Evolutionary conservation across 2,329 filamentous ascomycete species (phyloP).

Genomic region (Aspergillus fumigatus): DNA sequence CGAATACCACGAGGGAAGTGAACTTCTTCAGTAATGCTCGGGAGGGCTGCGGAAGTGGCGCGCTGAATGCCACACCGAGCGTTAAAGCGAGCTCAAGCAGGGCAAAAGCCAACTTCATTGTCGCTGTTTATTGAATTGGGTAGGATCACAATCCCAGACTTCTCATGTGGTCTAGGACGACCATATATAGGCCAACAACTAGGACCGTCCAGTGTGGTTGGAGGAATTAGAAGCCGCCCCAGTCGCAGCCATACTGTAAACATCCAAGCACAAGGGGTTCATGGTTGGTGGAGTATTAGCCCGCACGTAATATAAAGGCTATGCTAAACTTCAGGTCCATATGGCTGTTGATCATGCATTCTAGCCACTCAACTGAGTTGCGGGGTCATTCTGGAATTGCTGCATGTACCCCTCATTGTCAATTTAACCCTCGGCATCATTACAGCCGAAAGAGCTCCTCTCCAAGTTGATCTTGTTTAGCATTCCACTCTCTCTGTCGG

Average conservation of each 20-base stretch:
- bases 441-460: too few relatives aligned
- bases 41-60: background rate
- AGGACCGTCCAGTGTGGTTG: background rate
- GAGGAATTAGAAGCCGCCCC: background rate
- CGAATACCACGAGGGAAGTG: constrained; percentile 63
- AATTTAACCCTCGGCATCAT: background rate
- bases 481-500: too few relatives aligned
- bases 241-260: background rate
- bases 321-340: too few relatives aligned
- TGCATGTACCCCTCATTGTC: background rate
- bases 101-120: background rate
- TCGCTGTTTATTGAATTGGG: background rate
- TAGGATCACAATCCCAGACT: background rate
- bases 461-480: too few relatives aligned
- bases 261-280: background rate
- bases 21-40: constrained; percentile 37
- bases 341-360: too few relatives aligned
- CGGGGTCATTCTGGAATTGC: background rate
- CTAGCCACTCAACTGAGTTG: background rate
- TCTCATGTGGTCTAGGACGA: background rate
- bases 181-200: background rate
- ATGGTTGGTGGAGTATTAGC: background rate
- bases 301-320: too few relatives aligned
- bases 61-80: background rate
- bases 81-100: background rate